Evolutionary conservation across 2,329 filamentous ascomycete genomes (phyloP).

Genomic region (Pseudogymnoascus sp.): DNA sequence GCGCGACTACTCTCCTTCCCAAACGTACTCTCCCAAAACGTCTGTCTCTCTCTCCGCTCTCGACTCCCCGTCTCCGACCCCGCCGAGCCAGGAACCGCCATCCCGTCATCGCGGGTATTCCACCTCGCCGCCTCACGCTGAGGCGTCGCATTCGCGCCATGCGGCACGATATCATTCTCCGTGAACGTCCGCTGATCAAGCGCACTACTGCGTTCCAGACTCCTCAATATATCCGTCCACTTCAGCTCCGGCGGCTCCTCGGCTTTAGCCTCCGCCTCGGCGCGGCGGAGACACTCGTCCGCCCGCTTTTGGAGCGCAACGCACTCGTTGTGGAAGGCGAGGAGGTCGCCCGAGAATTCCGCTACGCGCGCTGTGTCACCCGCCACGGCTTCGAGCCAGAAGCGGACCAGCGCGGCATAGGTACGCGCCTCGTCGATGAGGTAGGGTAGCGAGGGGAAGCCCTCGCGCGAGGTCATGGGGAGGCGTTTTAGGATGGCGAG

Average conservation of each 20-base stretch:
- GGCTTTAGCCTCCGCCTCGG: constrained; percentile 18
- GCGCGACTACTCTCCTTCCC: constrained; percentile 23
- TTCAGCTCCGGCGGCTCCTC: constrained; percentile 21
- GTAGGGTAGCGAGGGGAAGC: constrained; percentile 87
- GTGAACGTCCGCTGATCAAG: not conserved
- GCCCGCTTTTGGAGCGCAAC: constrained; percentile 26
- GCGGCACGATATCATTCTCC: constrained; percentile 1
- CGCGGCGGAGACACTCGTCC: constrained; percentile 27
- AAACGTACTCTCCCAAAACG: constrained; percentile 29
- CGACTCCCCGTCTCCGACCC: constrained; percentile 19
- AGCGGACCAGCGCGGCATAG: constrained; percentile 72
- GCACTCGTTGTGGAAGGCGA: constrained; percentile 27
- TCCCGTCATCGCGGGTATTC: not conserved
- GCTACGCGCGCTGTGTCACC: constrained; percentile 13
- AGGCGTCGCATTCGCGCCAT: not conserved
- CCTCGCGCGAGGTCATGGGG: constrained; percentile 74
- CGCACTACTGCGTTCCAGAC: constrained; percentile 16
- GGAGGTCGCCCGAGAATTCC: constrained; percentile 24
- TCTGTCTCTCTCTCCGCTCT: constrained; percentile 24
- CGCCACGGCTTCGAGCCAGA: constrained; percentile 59
- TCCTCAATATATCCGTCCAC: constrained; percentile 26
- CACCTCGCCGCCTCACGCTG: not conserved
- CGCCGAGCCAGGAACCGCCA: constrained; percentile 16
- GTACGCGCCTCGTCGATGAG: constrained; percentile 83
- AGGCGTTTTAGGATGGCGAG: constrained; percentile 81